Evolutionary conservation across 2,329 filamentous ascomycete genomes (phyloP), one percentile per base, ranked within the genome.

Genomic region (Fusarium sp.): DNA sequence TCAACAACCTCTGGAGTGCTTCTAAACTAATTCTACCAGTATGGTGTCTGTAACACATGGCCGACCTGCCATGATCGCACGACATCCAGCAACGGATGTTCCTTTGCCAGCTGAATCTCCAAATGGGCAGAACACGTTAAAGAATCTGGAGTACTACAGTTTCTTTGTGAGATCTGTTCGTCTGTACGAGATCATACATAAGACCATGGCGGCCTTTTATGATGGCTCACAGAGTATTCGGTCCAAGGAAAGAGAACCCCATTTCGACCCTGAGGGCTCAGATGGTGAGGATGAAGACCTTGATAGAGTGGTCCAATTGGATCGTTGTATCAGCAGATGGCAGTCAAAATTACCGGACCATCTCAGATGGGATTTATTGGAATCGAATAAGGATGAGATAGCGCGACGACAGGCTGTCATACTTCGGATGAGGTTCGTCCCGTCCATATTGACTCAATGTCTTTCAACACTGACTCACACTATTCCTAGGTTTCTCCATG

Each of bases 141-240:
- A 24, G 55, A 60, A 47, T 1, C 13, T 38, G 20, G 53, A 60
- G 3, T 69, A 74, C 8, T 70, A 68, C 5, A 65, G 76, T 10
- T 80, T 80, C 57, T 80, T 80, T 26, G 75, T 78, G 9, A 75
- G 79, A 38, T 78, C 78, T 2, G 71, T 80, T 6, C 74, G 77
- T 33, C 65, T 81, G 0, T 80, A 80, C n/a, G 79, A 81, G 33
- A 78, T 81, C 16, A 79, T 77, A 8, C 75, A 80, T 12, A 72
- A 73, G 12, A 75, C 74, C 0, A 77, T 78, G 37, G 60, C 73
- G 7, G 73, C 70, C 0, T 71, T 79, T 4, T 80, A 79, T 26
- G 74, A 72, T 16, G 57, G 65, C 2, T 50, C 61, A 13, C 35
- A 68, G 13, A 49, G 29, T 15, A 53, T 55, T 18, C 29, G 41